A percentile compares a stretch with the other conserved stretches of the same genome.
phyloP scores from a whole-genome alignment of 2,329 filamentous ascomycete genomes.

The Xylariaceae sp. region DNA sequence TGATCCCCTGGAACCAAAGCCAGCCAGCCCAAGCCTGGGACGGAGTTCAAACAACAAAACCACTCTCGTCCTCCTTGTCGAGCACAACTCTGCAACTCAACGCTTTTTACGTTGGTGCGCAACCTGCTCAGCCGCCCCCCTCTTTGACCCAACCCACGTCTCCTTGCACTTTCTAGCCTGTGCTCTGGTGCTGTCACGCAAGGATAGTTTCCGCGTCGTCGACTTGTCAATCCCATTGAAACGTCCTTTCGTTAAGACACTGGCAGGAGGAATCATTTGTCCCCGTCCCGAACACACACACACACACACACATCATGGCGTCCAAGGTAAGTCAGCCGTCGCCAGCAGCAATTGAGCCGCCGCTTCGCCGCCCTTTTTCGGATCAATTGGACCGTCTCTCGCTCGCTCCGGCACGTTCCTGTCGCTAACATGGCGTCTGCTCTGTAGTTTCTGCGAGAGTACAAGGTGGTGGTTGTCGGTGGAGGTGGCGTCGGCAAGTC shows the following conservation, averaged over 20 bases:
- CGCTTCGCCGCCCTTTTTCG: not conserved
- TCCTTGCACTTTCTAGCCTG: constrained; percentile 7
- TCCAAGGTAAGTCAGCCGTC: constrained; percentile 34
- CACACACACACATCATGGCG: constrained; percentile 32
- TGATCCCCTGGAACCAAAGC: constrained; percentile 18
- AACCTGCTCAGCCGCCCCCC: constrained; percentile 3
- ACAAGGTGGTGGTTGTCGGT: constrained; percentile 94
- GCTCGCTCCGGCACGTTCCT: not conserved
- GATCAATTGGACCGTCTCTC: constrained; percentile 1
- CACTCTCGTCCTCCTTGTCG: constrained; percentile 15
- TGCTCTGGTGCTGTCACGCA: constrained; percentile 7
- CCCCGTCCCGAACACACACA: not conserved
- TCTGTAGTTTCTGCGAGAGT: constrained; percentile 74
- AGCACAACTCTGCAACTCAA: constrained; percentile 18
- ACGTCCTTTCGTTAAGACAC: constrained; percentile 12
- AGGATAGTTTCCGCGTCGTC: constrained; percentile 4
- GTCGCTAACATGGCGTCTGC: constrained; percentile 19
- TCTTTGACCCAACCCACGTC: constrained; percentile 8
- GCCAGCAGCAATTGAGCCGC: not conserved
- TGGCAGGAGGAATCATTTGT: constrained; percentile 21
- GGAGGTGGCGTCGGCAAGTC: constrained; percentile 99
- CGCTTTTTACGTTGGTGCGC: constrained; percentile 14
- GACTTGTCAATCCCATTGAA: not conserved
- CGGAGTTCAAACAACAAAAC: constrained; percentile 21
- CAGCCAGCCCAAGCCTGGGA: constrained; percentile 15